Evolutionary conservation across 225 moss, liverwort and hornwort species (phyloP), one percentile per base, ranked within the genome.

Genomic region (Pseudoscleropodium purum): DNA sequence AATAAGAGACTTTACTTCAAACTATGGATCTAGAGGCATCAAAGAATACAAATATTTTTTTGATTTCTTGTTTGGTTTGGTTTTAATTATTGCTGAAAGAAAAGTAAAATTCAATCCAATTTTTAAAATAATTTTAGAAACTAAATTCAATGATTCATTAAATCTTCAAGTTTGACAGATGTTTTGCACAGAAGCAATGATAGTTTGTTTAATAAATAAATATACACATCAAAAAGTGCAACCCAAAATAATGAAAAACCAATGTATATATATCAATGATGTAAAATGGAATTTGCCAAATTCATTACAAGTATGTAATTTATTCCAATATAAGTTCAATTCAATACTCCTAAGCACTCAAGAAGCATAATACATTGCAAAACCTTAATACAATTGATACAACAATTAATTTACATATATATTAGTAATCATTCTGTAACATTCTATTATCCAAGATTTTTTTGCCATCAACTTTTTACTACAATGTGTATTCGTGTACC

Each of bases 401-500:
- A 78, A 54, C 6, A 4, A 36, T 24, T 54, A 24, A 0, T 54
- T 24, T 36, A 37, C 1, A 49, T 24, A 2, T 15, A 24, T 54
- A 15, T 78, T 54, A 52, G 9, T 24, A 24, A 3, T 36, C 15
- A 54, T 24, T 77, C 15, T 0, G 1, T 36, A 15, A 36, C 3
- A 51, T 78, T 54, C 15, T 24, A 14, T 24, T 15, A 23, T 52
- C 7, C 0, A 52, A 54, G 15, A 36, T 52, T 18, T 34, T 13
- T 33, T 2, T 52, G 9, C 24, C 3, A 34, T 21, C 36, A 14
- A 54, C 8, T 16, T 56, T 37, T 6, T 79, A 26, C 6, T 54
- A 26, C 6, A 56, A 56, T 0, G 2, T 52, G 5, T 9, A 0
- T 14, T 3, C 0, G 0, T 34, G 0, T 15, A 37, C 9, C 0